Evolutionary conservation across 2,329 filamentous ascomycete genomes (phyloP).

Genomic region (Chaetomiaceae sp.): DNA sequence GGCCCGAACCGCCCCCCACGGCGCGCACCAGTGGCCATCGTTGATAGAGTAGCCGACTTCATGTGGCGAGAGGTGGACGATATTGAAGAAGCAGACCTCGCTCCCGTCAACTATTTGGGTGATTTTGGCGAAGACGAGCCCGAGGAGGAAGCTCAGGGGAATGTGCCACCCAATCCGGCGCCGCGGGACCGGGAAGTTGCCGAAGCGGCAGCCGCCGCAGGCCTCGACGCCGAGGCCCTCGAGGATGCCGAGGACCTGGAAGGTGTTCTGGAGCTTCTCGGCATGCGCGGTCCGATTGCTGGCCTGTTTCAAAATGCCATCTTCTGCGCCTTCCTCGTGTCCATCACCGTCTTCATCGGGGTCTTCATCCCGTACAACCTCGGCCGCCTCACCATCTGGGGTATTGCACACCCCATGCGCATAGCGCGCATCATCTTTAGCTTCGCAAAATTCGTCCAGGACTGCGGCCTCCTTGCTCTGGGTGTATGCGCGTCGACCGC

Average conservation of each 20-base stretch:
- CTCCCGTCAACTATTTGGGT: conserved; percentile 39
- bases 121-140: conserved; percentile 33
- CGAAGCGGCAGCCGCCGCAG: conserved; percentile 58
- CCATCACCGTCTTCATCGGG: conserved; percentile 76
- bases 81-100: conserved; percentile 51
- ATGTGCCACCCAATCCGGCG: conserved; percentile 27
- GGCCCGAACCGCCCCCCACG: conserved; percentile 10
- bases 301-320: conserved; percentile 91
- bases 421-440: conserved; percentile 69
- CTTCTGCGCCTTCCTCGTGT: conserved; percentile 87
- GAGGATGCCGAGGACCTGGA: conserved; percentile 93
- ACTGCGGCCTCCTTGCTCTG: conserved; percentile 61
- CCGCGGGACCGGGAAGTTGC: conserved; percentile 54
- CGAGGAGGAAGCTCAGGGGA: conserved; percentile 26
- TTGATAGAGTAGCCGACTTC: conserved; percentile 49
- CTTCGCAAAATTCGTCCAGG: conserved; percentile 73
- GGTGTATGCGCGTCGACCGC: conserved; percentile 46
- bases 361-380: conserved; percentile 90
- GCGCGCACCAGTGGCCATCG: conserved; percentile 35
- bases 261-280: conserved; percentile 90
- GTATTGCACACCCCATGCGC: conserved; percentile 73
- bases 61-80: conserved; percentile 56
- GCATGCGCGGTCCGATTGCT: conserved; percentile 88
- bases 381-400: conserved; percentile 76
- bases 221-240: conserved; percentile 66